These are phyloP conservation scores for Alnus glutinosa DNA, from an alignment of 306 rosid genomes.

Conservation along the genomic window DNA sequence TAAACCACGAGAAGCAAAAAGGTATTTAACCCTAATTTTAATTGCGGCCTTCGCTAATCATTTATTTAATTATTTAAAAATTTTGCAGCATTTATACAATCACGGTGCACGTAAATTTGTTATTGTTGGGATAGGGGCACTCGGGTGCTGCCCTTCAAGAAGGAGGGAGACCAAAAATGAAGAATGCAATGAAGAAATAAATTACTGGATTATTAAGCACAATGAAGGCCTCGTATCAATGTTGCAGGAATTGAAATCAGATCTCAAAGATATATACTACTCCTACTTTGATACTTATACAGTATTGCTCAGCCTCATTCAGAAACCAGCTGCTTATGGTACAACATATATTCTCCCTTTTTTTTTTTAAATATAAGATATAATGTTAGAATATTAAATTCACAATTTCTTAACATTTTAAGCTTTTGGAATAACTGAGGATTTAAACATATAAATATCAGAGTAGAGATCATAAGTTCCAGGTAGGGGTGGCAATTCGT, in stretches of 20 bases:
- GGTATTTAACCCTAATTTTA: neutral
- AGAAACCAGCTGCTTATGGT: conserved; percentile 55
- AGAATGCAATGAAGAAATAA: conserved; percentile 52
- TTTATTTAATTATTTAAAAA: neutral
- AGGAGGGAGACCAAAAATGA: conserved; percentile 38
- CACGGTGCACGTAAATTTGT: conserved; percentile 71
- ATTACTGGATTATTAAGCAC: conserved; percentile 35
- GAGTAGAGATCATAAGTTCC: too few species aligned
- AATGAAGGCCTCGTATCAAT: conserved; percentile 48
- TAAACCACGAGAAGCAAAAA: too few species aligned
- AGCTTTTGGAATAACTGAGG: too few species aligned
- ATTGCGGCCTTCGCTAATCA: neutral
- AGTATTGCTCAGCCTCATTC: conserved; percentile 41
- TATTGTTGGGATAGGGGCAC: conserved; percentile 47
- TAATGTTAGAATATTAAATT: too few species aligned
- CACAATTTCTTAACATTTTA: too few species aligned
- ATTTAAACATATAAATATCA: too few species aligned
- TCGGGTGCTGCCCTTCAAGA: conserved; percentile 71
- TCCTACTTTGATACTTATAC: conserved; percentile 69
- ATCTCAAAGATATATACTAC: conserved; percentile 41
- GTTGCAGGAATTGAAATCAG: conserved; percentile 44
- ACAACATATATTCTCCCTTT: neutral
- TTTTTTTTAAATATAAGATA: too few species aligned
- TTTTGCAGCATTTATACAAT: conserved; percentile 53
- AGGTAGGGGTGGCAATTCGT: too few species aligned